Percentiles rank a stretch among this genome's conserved stretches.
phyloP scores from a whole-genome alignment of 2,329 filamentous ascomycete species.

The Cladophialophora immunda region DNA sequence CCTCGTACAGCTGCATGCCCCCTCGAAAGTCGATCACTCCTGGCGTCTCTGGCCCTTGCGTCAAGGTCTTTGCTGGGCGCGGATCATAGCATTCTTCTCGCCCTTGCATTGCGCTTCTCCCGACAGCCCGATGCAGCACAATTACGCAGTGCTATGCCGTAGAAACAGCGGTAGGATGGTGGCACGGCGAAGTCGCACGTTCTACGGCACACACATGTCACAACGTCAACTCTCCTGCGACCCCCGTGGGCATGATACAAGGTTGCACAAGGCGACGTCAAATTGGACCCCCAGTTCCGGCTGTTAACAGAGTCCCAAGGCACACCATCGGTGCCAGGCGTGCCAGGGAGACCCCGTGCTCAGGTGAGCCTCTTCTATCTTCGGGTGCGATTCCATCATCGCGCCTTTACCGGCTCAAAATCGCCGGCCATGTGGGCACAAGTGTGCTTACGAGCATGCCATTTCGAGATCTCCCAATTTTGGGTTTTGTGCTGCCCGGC shows the following conservation, averaged over 20 bases:
- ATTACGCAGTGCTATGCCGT: not conserved
- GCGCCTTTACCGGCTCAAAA: not conserved
- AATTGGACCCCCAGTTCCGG: slow-evolving; percentile 8
- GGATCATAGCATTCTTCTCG: not conserved
- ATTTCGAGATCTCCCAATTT: not conserved
- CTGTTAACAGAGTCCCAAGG: not conserved
- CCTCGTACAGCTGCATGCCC: not conserved
- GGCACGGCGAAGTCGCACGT: slow-evolving; percentile 20
- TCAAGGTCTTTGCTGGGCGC: not conserved
- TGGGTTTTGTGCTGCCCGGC: not conserved
- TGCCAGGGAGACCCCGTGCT: not conserved
- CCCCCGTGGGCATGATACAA: slow-evolving; percentile 27
- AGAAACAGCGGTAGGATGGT: not conserved
- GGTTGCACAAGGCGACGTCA: slow-evolving; percentile 28
- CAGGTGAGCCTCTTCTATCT: not conserved
- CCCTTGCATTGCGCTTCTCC: not conserved
- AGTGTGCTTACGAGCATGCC: not conserved
- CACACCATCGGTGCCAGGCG: not conserved
- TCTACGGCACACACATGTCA: slow-evolving; percentile 19
- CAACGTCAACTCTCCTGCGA: slow-evolving; percentile 32
- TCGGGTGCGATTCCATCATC: not conserved
- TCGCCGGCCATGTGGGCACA: not conserved
- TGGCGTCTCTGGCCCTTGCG: not conserved
- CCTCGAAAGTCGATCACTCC: slow-evolving; percentile 1
- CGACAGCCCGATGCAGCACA: not conserved